These are phyloP conservation scores for Serendipita indica DNA, from an alignment of 768 basidiomycete genomes.

Conservation along the genomic window DNA sequence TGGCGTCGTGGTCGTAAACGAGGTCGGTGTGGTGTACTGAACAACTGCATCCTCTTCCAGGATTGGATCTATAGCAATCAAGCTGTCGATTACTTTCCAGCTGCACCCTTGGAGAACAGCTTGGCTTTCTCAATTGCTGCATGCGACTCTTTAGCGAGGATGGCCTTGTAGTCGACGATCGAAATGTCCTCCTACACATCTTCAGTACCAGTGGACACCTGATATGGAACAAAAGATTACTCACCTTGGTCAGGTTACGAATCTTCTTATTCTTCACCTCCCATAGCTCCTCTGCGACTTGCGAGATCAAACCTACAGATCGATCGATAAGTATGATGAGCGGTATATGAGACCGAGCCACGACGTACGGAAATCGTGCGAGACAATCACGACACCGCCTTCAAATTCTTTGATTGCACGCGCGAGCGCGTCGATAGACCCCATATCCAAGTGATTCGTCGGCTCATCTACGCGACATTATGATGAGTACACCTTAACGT, in stretches of 20 bases:
- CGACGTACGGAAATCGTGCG: conserved; percentile 91
- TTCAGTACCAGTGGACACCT: background rate
- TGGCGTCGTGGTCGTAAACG: no score
- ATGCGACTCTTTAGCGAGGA: conserved; percentile 64
- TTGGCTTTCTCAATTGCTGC: conserved; percentile 86
- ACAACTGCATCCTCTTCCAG: no score
- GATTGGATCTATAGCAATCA: no score
- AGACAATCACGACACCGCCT: conserved; percentile 98
- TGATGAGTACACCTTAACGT: background rate
- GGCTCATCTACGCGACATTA: conserved; percentile 52
- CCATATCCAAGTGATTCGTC: conserved; percentile 97
- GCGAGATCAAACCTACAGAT: conserved; percentile 72
- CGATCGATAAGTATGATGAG: conserved; percentile 7
- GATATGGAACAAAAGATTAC: background rate
- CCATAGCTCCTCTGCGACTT: conserved; percentile 98
- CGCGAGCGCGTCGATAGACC: conserved; percentile 92
- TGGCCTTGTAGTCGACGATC: conserved; percentile 88
- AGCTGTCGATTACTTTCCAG: no score
- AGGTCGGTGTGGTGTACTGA: no score
- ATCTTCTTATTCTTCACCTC: conserved; percentile 93
- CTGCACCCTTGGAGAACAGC: conserved; percentile 75
- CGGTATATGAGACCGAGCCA: conserved; percentile 2
- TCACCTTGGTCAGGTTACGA: conserved; percentile 64
- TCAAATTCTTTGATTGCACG: conserved; percentile 91
- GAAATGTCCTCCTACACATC: conserved; percentile 47